phyloP scores from a whole-genome alignment of 1,284 basidiomycete genomes.

The Irpex sp. region DNA sequence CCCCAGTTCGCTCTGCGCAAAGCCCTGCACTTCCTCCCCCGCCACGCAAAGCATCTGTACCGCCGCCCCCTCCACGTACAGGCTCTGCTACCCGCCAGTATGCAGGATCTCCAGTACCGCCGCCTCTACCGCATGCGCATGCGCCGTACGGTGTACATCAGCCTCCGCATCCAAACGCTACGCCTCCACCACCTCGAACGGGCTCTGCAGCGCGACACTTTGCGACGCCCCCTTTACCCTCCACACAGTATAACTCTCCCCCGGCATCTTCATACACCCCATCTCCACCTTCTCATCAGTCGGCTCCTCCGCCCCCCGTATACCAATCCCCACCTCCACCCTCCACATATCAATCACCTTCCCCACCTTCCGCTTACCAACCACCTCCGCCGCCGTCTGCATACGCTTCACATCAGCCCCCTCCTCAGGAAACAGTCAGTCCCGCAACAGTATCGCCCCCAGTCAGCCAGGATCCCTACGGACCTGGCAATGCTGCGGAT shows the following conservation, averaged over 20 bases:
- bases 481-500: not conserved
- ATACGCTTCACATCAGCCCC: not conserved
- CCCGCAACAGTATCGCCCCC: not conserved
- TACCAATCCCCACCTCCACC: not conserved
- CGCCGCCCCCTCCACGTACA: constrained; percentile 16
- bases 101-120: constrained; percentile 3
- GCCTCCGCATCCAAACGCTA: not conserved
- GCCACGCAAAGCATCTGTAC: constrained; percentile 10
- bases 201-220: constrained; percentile 1
- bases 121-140: constrained; percentile 2
- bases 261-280: not conserved
- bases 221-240: constrained; percentile 2
- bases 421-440: not conserved
- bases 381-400: not conserved
- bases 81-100: constrained; percentile 7
- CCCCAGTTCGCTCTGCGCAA: constrained; percentile 3
- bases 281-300: not conserved
- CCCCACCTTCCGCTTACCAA: not conserved
- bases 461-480: not conserved
- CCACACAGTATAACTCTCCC: not conserved
- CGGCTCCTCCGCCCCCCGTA: not conserved
- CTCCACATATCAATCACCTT: not conserved
- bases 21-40: constrained; percentile 11
- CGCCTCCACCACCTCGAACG: not conserved
- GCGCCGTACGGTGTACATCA: not conserved